phyloP scores from a whole-genome alignment of 1,139 yeast genomes.

The Lodderomyces metapsilosis region DNA sequence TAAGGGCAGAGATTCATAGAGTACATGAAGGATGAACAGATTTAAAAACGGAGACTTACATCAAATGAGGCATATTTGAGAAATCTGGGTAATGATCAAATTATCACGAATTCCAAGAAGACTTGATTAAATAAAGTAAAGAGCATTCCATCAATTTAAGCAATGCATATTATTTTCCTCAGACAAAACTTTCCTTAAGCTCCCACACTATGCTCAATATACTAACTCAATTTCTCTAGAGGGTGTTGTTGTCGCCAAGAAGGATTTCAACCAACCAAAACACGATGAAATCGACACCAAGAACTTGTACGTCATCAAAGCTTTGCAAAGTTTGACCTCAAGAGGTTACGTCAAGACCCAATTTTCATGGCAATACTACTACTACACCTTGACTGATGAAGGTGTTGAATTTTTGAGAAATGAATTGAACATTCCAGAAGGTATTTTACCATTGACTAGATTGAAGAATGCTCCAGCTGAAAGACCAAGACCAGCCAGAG shows the following conservation, averaged over 20 bases:
- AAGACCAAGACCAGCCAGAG: conserved; percentile 51
- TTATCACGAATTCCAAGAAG: too few species aligned
- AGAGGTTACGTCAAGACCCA: conserved; percentile 99
- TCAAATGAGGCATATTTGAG: background rate
- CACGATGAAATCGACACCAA: conserved; percentile 98
- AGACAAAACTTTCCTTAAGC: too few species aligned
- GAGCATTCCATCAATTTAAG: too few species aligned
- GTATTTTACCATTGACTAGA: conserved; percentile 98
- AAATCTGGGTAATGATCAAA: too few species aligned
- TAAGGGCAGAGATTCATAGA: too few species aligned
- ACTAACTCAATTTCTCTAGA: conserved; percentile 51
- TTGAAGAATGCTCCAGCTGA: conserved; percentile 91
- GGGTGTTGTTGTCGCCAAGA: conserved; percentile 99
- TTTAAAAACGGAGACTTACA: background rate
- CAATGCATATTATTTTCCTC: too few species aligned
- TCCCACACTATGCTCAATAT: conserved; percentile 9
- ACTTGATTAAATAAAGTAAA: too few species aligned
- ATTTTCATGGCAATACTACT: conserved; percentile 99
- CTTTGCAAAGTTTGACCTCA: conserved; percentile 98
- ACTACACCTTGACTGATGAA: conserved; percentile 99
- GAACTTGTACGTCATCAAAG: conserved; percentile 98
- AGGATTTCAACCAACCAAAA: conserved; percentile 96
- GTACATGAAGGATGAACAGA: background rate
- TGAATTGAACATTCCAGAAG: conserved; percentile 98
- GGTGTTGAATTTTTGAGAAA: conserved; percentile 99